These are phyloP conservation scores for Colletotrichum tropicicola DNA, from an alignment of 2,329 filamentous ascomycete genomes.

Conservation along the genomic window DNA sequence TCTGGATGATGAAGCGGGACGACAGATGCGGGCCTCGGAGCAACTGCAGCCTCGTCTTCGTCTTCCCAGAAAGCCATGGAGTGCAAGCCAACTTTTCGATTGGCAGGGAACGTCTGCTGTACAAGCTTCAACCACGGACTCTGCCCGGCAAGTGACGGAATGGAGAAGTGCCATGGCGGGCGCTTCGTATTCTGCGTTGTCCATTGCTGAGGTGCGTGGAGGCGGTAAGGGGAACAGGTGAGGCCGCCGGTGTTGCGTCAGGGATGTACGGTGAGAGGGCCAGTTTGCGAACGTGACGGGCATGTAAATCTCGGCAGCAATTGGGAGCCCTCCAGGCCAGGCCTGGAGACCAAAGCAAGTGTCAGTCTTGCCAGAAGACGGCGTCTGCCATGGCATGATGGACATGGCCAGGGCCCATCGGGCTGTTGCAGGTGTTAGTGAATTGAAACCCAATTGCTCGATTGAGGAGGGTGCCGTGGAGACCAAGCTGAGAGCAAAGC, in stretches of 20 bases:
- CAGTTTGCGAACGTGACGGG: not conserved
- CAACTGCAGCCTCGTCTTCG: not conserved
- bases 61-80: too few species aligned
- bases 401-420: constrained; percentile 5
- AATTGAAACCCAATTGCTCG: constrained; percentile 16
- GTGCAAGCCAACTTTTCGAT: too few species aligned
- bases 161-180: not conserved
- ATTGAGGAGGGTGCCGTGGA: not conserved
- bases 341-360: not conserved
- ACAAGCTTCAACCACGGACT: not conserved
- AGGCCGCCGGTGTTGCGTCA: not conserved
- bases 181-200: not conserved
- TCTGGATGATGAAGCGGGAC: not conserved
- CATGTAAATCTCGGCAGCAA: not conserved
- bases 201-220: not conserved
- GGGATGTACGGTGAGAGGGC: not conserved
- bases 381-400: not conserved
- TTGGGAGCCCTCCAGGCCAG: not conserved
- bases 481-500: not conserved
- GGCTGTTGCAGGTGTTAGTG: not conserved
- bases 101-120: too few species aligned
- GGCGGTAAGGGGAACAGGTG: not conserved
- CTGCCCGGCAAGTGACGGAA: not conserved
- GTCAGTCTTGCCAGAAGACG: not conserved
- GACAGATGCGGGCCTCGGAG: too few species aligned